Conservation (phyloP, 2,329 filamentous ascomycete genomes). For the Aschersonia sp. region DNA sequence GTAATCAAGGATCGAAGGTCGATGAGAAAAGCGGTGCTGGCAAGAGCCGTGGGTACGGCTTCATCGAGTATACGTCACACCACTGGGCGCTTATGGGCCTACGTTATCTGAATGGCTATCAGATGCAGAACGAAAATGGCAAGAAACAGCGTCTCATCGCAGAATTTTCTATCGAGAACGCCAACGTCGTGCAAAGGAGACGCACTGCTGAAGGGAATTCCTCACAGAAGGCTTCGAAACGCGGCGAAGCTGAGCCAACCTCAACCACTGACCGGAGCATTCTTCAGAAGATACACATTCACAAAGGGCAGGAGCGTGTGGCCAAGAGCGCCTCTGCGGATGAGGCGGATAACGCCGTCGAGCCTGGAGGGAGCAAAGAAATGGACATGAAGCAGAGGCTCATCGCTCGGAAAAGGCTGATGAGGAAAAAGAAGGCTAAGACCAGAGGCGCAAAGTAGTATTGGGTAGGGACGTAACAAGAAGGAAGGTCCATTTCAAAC, state of each 20-base stretch:
- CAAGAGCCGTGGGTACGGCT: constrained; percentile 84
- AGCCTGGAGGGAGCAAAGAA: constrained; percentile 19
- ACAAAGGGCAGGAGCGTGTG: too few relatives aligned
- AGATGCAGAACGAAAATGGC: constrained; percentile 45
- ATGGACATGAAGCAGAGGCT: constrained; percentile 50
- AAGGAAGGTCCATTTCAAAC: too few relatives aligned
- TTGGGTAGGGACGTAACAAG: too few relatives aligned
- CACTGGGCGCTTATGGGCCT: constrained; percentile 90
- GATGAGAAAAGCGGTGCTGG: constrained; percentile 62
- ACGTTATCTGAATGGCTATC: constrained; percentile 77
- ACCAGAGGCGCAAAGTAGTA: constrained; percentile 10
- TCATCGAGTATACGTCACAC: constrained; percentile 92
- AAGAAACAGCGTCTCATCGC: constrained; percentile 83
- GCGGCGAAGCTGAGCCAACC: constrained; percentile 14
- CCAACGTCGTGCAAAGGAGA: constrained; percentile 78
- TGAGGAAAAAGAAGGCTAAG: constrained; percentile 52
- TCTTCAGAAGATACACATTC: not conserved
- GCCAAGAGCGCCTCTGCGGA: too few relatives aligned
- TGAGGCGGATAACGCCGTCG: constrained; percentile 3
- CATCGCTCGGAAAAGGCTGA: constrained; percentile 71
- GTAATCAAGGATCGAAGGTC: constrained; percentile 71
- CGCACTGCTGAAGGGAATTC: constrained; percentile 20
- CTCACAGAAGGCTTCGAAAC: constrained; percentile 15
- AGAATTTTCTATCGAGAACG: constrained; percentile 97
- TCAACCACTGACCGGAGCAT: not conserved